Evolutionary conservation across 306 rosid species (phyloP).

Genomic region (Quercus glauca): DNA sequence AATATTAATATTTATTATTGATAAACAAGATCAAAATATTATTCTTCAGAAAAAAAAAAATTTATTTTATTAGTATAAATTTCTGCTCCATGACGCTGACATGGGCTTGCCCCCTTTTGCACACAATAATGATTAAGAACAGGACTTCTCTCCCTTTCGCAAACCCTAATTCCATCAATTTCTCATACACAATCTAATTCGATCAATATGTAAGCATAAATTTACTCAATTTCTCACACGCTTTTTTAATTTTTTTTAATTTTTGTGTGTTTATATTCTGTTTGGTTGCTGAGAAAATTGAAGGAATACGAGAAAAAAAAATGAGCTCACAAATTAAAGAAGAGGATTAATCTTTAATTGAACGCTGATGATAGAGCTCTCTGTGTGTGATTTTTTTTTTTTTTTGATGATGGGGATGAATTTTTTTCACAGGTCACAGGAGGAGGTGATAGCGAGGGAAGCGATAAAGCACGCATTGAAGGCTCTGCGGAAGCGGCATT

Average conservation of each 20-base stretch:
- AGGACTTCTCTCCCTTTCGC: background rate
- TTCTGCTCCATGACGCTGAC: no score
- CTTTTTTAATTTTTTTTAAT: background rate
- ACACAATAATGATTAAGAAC: background rate
- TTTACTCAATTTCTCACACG: background rate
- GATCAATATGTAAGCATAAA: slow-evolving; percentile 28
- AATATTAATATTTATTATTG: no score
- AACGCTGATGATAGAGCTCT: background rate
- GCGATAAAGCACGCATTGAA: slow-evolving; percentile 82
- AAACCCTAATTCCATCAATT: slow-evolving; percentile 19
- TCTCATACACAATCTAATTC: background rate
- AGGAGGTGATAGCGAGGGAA: slow-evolving; percentile 51
- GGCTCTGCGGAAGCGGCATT: slow-evolving; percentile 83
- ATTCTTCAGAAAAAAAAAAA: no score
- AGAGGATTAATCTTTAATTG: background rate
- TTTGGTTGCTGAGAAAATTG: slow-evolving; percentile 11
- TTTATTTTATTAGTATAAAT: no score
- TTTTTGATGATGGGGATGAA: slow-evolving; percentile 1
- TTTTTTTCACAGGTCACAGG: slow-evolving; percentile 44
- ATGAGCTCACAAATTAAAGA: background rate
- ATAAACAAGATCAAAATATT: no score
- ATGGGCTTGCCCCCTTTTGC: no score
- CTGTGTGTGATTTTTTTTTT: background rate
- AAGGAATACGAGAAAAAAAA: background rate
- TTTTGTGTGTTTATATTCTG: background rate